Evolutionary conservation across 768 basidiomycete genomes (phyloP), one percentile per base, ranked within the genome.

Genomic region (Rhizopogon vesiculosus): DNA sequence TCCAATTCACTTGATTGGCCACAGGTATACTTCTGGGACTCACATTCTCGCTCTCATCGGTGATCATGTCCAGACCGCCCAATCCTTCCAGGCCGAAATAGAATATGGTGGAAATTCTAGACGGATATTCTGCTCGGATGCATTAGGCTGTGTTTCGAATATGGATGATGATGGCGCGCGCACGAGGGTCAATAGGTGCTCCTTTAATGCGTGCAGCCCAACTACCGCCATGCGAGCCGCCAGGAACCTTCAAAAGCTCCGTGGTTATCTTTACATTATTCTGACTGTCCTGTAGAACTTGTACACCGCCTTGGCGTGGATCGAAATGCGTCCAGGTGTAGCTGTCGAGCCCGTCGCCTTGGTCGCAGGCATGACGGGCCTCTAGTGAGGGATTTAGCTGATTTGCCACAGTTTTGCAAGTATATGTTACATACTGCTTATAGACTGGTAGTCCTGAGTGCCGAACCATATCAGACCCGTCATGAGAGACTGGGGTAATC

Each of bases 401-500:
- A 38, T 19, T 8, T 39, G 19, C 46, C 33, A 42, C 35, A 53
- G 28, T 18, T 15, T 48, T 53, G 54, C 28, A 56, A 19, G 8
- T 15, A 38, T 25, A 38, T 51, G 62, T n/a, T 40, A 74, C 87
- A 69, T 58, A 86, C 89, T 78, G 57, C 72, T 67, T 55, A 85
- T 71, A 59, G 91, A 87, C 64, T 85, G 78, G 65, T 84, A 97
- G 71, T 96, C 82, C 40, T 91, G 85, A 7, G 91, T 86, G 31
- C 94, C 91, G 67, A 91, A 93, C 95, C 95, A 98, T 71, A 96
- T 82, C 35, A 98, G 80, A 12, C 95, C 95, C 2, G 90, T 92
- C 85, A 94, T 82, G 28, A 98, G 78, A n/a, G 91, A 92, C 62
- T 91, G 84, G 0, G 94, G 93, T 59, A 92, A 73, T 43, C 87